phyloP scores from a whole-genome alignment of 352 stramenopile species.

The Pythium grandisporangium region DNA sequence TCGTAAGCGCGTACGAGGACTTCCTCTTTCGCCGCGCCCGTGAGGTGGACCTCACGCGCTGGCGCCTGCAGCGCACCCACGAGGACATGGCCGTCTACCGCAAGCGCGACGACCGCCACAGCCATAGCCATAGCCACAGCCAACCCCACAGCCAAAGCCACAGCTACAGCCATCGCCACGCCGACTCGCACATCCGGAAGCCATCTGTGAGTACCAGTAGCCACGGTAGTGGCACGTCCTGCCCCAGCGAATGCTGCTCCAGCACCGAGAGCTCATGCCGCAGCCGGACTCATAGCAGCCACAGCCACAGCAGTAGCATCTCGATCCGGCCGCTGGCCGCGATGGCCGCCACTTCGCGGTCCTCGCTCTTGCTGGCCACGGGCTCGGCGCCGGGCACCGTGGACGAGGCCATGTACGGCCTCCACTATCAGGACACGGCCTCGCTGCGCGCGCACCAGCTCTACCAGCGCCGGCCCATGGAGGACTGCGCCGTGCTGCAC shows the following conservation, averaged over 20 bases:
- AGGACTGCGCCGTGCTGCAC: slow-evolving; percentile 17
- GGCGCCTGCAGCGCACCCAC: slow-evolving; percentile 30
- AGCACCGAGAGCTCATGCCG: too few species aligned
- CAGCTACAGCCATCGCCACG: slow-evolving; percentile 5
- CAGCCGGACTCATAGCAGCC: too few species aligned
- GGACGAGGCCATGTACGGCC: slow-evolving; percentile 45
- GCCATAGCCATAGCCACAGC: too few species aligned
- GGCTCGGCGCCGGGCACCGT: slow-evolving; percentile 27
- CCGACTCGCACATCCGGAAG: too few species aligned
- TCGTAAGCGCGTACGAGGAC: slow-evolving; percentile 33
- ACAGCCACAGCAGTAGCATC: slow-evolving; percentile 3
- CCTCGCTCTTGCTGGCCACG: slow-evolving; percentile 14
- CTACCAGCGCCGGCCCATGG: slow-evolving; percentile 21
- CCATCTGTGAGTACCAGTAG: too few species aligned
- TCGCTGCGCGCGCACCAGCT: slow-evolving; percentile 18
- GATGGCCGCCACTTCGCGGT: slow-evolving; percentile 26
- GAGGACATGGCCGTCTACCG: slow-evolving; percentile 30
- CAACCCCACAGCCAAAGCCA: too few species aligned
- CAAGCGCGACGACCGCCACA: slow-evolving; percentile 23
- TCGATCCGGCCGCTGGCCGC: slow-evolving; percentile 35
- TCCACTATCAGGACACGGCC: slow-evolving; percentile 24
- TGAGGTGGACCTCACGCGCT: slow-evolving; percentile 22
- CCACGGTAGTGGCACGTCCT: too few species aligned
- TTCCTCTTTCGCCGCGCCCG: slow-evolving; percentile 18
- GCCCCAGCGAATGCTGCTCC: too few species aligned